These are phyloP conservation scores for Blastobotrys raffinosifermentans DNA, from an alignment of 1,139 yeast species.

Conservation along the genomic window DNA sequence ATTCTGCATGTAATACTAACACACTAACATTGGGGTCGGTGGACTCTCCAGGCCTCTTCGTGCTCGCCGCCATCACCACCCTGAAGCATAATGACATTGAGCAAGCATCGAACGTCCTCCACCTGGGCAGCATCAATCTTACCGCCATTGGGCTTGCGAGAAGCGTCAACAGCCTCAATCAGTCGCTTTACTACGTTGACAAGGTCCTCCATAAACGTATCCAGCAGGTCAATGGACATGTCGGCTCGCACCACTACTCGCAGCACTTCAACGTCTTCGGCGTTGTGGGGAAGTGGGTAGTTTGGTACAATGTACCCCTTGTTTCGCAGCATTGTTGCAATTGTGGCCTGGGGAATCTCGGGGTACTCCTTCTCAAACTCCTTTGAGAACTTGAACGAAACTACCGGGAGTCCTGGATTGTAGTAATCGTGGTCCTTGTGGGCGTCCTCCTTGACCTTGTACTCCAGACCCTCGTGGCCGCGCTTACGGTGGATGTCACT, in stretches of 20 bases:
- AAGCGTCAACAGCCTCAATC: slow-evolving; percentile 38
- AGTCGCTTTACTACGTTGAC: slow-evolving; percentile 52
- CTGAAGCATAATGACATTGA: background rate
- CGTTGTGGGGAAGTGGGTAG: slow-evolving; percentile 70
- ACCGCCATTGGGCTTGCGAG: slow-evolving; percentile 17
- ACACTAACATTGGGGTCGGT: too few relatives aligned
- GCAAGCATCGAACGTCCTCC: background rate
- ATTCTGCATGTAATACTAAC: too few relatives aligned
- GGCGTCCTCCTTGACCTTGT: background rate
- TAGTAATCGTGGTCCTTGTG: slow-evolving; percentile 32
- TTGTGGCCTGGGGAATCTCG: slow-evolving; percentile 75
- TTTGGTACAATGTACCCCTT: slow-evolving; percentile 89
- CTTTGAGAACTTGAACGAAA: slow-evolving; percentile 69
- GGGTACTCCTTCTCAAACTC: slow-evolving; percentile 57
- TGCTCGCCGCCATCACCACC: slow-evolving; percentile 1
- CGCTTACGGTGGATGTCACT: slow-evolving; percentile 65
- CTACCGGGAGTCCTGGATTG: slow-evolving; percentile 83
- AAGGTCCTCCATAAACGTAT: slow-evolving; percentile 63
- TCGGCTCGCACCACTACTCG: slow-evolving; percentile 80
- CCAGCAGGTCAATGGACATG: slow-evolving; percentile 64
- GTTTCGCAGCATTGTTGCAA: slow-evolving; percentile 67
- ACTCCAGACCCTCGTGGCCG: slow-evolving; percentile 9
- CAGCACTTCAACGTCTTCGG: slow-evolving; percentile 54
- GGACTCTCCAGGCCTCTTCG: slow-evolving; percentile 2
- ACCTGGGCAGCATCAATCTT: background rate